These are phyloP conservation scores for Eucalyptus polybractea DNA, from an alignment of 345 rosid genomes.

Conservation along the genomic window DNA sequence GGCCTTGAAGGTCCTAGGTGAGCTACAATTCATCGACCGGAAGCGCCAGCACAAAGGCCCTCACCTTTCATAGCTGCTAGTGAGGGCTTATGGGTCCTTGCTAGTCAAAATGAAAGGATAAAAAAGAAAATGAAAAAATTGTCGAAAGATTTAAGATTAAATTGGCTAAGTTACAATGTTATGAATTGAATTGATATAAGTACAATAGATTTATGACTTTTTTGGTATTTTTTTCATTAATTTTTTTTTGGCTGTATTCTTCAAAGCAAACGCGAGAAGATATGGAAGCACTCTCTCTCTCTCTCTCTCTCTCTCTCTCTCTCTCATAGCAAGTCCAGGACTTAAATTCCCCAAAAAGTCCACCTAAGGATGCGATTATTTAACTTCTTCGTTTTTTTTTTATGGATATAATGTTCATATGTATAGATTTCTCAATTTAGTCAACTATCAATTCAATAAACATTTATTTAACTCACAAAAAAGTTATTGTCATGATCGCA, in stretches of 20 bases:
- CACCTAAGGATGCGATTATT: background rate
- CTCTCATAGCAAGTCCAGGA: background rate
- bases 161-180: no score
- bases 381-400: background rate
- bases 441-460: background rate
- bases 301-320: background rate
- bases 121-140: no score
- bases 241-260: background rate
- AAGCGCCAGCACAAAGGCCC: background rate
- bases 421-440: background rate
- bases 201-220: background rate
- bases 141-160: no score
- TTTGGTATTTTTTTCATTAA: fast-evolving
- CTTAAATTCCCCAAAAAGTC: background rate
- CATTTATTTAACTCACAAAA: background rate
- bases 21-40: fast-evolving
- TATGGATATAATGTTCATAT: background rate
- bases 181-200: background rate
- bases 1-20: background rate
- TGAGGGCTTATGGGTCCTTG: no score
- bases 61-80: no score
- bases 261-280: background rate
- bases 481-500: background rate
- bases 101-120: no score
- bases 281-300: background rate